Base-by-base conservation (phyloP, 108 stramenopile species). In the Craspedostauros australis region DNA sequence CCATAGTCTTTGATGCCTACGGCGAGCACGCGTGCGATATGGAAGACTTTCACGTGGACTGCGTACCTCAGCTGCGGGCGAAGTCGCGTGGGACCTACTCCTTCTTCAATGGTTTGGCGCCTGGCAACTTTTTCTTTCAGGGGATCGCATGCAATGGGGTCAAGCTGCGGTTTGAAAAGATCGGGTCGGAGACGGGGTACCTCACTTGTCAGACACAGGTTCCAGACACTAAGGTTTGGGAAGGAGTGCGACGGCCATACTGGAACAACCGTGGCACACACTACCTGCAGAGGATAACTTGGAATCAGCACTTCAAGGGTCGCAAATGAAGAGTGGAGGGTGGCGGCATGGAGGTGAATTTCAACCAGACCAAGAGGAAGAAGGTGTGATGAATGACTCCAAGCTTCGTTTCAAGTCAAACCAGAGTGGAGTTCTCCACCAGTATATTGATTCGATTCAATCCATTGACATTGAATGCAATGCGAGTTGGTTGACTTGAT, bases 81-180 rank as follows among this genome's bases (percentile, higher is more conserved):
- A 76, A 76, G 48, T 77, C 77, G 0, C 51, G 73, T 43, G 86
- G 84, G 15, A 43, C 84, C 5, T 92, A 86, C 48, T 77, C 75
- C 47, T 86, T 86, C 48, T 86, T 86, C 64, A 92, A 92, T 69
- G 91, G 91, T 29, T 37, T 92, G 3, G 81, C 81, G 19, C 91
- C 91, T 2, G 84, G 84, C 62, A 92, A 92, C 57, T 33, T 86
- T 7, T 92, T 92, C 66, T 92, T 92, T 60, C 91, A 92, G 39
- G 86, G 86, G 39, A 86, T 92, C 8, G 18, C 82, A 9, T 77
- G 78, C 36, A 69, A 80, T 31, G 79, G 82, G 41, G 76, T 80
- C 36, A 75, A 86, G 48, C 32, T 72, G 6, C 77, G 86, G 54
- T 60, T 92, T 5, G 63, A 52, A 21, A 54, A 66, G 25, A 23